Conservation (phyloP, 495 filamentous ascomycete genomes). For the Xylaria flabelliformis region DNA sequence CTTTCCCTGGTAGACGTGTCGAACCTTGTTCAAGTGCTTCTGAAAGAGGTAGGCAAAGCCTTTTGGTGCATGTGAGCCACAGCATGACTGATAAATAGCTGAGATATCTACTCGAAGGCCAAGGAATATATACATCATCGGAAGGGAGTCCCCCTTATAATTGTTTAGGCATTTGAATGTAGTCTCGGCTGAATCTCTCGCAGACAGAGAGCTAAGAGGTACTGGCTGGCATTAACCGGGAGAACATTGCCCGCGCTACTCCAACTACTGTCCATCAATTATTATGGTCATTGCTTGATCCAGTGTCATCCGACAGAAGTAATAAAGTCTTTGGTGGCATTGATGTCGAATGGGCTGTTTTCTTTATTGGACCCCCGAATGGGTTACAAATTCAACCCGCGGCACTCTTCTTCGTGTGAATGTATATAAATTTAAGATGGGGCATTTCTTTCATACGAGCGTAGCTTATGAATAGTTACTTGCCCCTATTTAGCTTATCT, state of each 20-base stretch:
- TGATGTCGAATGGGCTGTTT: neutral
- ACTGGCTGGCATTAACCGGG: neutral
- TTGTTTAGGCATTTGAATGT: neutral
- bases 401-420: neutral
- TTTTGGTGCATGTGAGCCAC: neutral
- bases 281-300: neutral
- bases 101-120: neutral
- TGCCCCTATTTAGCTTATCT: neutral
- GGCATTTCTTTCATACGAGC: neutral
- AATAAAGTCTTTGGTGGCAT: neutral
- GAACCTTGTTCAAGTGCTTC: neutral
- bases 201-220: neutral
- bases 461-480: neutral
- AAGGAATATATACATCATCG: neutral
- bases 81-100: neutral
- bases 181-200: neutral
- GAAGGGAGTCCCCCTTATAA: neutral
- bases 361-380: neutral
- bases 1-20: neutral
- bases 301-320: neutral
- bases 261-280: neutral
- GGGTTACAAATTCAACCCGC: neutral
- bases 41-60: neutral
- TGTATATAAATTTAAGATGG: neutral
- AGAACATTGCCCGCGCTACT: neutral